A percentile compares a stretch with the other conserved stretches of the same genome.
These are phyloP conservation scores for Leptodermis oblonga DNA, from an alignment of 257 asterid genomes.

Conservation along the genomic window DNA sequence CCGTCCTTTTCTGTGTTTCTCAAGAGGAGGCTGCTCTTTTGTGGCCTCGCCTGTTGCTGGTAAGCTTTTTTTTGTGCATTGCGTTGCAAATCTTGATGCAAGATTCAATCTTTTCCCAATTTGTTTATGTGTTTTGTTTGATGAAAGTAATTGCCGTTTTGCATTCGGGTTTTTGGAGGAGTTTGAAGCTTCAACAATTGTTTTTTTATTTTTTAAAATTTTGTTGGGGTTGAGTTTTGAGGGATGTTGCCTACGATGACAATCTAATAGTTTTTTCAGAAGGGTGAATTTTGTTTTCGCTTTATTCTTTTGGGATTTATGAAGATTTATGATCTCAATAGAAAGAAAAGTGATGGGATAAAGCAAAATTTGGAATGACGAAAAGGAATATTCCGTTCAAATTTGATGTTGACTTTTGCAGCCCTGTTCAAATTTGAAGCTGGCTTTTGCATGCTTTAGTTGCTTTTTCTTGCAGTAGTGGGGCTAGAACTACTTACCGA, in stretches of 20 bases:
- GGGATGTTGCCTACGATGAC: neutral
- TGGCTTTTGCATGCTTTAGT: neutral
- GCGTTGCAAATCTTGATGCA: neutral
- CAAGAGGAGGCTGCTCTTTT: neutral
- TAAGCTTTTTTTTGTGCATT: neutral
- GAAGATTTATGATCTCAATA: slow-evolving; percentile 1
- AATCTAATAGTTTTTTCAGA: neutral
- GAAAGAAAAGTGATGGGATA: neutral
- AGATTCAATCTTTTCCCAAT: neutral
- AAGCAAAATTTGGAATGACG: neutral
- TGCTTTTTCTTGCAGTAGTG: neutral
- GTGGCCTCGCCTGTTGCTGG: neutral
- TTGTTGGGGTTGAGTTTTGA: neutral
- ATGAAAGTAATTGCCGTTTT: slow-evolving; percentile 1
- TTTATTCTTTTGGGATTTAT: neutral
- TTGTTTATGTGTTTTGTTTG: neutral
- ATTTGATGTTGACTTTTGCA: slow-evolving; percentile 4
- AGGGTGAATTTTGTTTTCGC: neutral
- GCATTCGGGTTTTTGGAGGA: neutral
- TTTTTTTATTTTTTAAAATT: neutral
- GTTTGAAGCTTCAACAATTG: neutral
- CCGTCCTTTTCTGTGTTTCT: neutral
- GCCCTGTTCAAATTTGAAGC: neutral
- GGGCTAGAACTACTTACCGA: neutral
- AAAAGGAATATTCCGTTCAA: slow-evolving; percentile 9